Evolutionary conservation across 2,329 filamentous ascomycete genomes (phyloP), one percentile per base, ranked within the genome.

Genomic region (Arachnomyces sp.): DNA sequence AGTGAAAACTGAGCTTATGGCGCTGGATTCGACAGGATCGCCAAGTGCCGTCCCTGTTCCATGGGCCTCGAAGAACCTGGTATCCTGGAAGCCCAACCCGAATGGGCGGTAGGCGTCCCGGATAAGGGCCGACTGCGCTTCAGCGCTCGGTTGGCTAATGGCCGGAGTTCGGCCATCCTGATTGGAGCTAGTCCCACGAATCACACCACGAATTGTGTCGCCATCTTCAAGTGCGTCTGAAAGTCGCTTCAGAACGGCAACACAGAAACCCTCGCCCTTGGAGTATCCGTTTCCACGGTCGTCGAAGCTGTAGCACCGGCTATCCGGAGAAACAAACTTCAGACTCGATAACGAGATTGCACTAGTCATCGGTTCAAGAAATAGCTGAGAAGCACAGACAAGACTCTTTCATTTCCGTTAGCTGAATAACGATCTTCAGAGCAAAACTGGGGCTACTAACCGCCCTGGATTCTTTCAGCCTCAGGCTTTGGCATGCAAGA

Each of bases 151-250:
- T 45, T 59, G 52, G 0, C 63, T 63, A 16, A 71, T 63, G 2
- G 63, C 62, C 18, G 55, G 52, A 0, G 67, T 67, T 21, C 52
- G 51, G 3, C 69, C 69, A 45, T 72, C 65, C 39, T 63, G 57
- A 45, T 67, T 69, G 9, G 57, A 44, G 7, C 55, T 62, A 21
- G 54, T 61, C 1, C 49, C 59, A 9, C 56, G 52, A 25, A 71
- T 65, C 3, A 72, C 53, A 3, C 61, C 62, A 1, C 62, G 57
- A 29, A 73, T 65, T 0, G 54, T 51, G 46, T 72, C 65, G 9
- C 58, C 55, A 34, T 66, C 64, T 13, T 49, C 43, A 7, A 71
- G 38, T 1, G 67, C 68, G 38, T 62, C 53, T 4, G 55, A 49
- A 0, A 71, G 46, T 0, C 51, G 55, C 45, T 72, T 71, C 2